Percentiles rank a stretch among this genome's conserved stretches.
These are phyloP conservation scores for Apiotrichum sp. DNA, from an alignment of 1,284 basidiomycete genomes.

Conservation along the genomic window DNA sequence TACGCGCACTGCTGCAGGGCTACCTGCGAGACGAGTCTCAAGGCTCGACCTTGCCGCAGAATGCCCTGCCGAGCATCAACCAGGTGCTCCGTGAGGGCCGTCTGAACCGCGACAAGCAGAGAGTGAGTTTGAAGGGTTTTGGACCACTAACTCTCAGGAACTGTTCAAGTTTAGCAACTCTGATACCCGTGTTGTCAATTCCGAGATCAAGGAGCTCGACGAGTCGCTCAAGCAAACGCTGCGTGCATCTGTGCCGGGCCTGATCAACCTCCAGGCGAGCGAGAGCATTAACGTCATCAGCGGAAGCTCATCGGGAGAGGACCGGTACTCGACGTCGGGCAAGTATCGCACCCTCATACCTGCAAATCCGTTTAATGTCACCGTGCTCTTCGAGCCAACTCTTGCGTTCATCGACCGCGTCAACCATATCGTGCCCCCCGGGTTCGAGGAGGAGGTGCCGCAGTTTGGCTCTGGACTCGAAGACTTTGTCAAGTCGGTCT, in stretches of 20 bases:
- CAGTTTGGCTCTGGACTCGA: slow-evolving; percentile 67
- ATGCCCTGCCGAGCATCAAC: slow-evolving; percentile 87
- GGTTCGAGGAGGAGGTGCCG: slow-evolving; percentile 58
- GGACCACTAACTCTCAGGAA: slow-evolving; percentile 1
- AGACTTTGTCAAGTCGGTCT: slow-evolving; percentile 89
- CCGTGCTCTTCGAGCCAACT: slow-evolving; percentile 87
- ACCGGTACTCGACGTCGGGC: slow-evolving; percentile 59
- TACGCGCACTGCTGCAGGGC: slow-evolving; percentile 78
- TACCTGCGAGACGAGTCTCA: slow-evolving; percentile 87
- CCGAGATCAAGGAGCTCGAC: slow-evolving; percentile 68
- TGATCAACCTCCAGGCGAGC: slow-evolving; percentile 57
- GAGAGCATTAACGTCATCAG: slow-evolving; percentile 53
- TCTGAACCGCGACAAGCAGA: slow-evolving; percentile 66
- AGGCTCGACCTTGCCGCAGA: slow-evolving; percentile 66
- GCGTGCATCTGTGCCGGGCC: slow-evolving; percentile 85
- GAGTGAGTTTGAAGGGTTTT: slow-evolving; percentile 52
- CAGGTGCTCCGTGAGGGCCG: slow-evolving; percentile 84
- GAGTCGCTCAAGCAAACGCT: slow-evolving; percentile 78
- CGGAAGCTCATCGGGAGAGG: slow-evolving; percentile 54
- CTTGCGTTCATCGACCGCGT: slow-evolving; percentile 72
- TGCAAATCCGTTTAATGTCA: slow-evolving; percentile 92
- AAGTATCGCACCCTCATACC: slow-evolving; percentile 80
- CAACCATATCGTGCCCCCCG: slow-evolving; percentile 64
- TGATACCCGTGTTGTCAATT: slow-evolving; percentile 63
- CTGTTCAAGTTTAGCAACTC: slow-evolving; percentile 89